Evolutionary conservation across 2,329 filamentous ascomycete genomes (phyloP).

Genomic region (Ophiostoma australiae): DNA sequence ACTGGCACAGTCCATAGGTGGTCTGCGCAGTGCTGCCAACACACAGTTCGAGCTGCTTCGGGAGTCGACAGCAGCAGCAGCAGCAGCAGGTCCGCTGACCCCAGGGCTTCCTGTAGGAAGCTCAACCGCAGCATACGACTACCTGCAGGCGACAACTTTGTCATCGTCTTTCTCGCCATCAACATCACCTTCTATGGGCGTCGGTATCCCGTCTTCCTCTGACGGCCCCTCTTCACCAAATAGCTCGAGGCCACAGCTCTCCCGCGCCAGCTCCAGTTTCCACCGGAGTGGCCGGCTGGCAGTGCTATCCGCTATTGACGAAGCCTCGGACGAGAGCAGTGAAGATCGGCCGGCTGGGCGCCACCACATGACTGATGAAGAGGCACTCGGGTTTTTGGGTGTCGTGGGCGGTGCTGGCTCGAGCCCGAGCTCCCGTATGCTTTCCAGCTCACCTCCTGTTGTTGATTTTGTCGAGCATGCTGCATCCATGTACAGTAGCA

Average conservation of each 20-base stretch:
- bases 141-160: conserved; percentile 29
- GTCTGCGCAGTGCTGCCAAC: conserved; percentile 79
- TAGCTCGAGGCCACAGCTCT: conserved; percentile 26
- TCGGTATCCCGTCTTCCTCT: background rate
- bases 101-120: background rate
- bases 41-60: conserved; percentile 82
- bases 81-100: background rate
- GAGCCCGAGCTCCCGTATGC: background rate
- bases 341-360: conserved; percentile 34
- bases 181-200: conserved; percentile 25
- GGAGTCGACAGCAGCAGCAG: conserved; percentile 43
- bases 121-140: conserved; percentile 3
- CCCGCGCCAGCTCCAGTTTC: conserved; percentile 32
- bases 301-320: conserved; percentile 57
- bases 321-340: conserved; percentile 54
- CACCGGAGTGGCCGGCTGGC: conserved; percentile 41
- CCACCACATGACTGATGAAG: conserved; percentile 10
- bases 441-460: background rate
- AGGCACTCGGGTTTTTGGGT: background rate
- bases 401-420: background rate
- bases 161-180: conserved; percentile 35
- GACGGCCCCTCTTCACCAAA: background rate
- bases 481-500: conserved; percentile 12
- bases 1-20: conserved; percentile 83
- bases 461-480: conserved; percentile 9